A percentile compares a stretch with the other conserved stretches of the same genome.
These are phyloP conservation scores for Cyamopsis tetragonoloba DNA, from an alignment of 306 rosid species.

Conservation along the genomic window DNA sequence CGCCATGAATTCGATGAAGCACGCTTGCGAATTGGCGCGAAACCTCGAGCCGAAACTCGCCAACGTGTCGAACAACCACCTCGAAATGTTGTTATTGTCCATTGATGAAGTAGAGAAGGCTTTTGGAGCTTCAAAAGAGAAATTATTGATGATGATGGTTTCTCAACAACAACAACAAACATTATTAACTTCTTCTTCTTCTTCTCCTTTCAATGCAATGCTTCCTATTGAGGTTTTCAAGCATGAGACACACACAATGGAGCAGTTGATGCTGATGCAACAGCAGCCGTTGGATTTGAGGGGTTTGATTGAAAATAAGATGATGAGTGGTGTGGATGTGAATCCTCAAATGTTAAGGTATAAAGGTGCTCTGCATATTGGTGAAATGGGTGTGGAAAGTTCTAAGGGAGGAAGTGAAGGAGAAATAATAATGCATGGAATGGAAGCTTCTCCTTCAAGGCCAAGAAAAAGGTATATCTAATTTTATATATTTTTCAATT, in stretches of 20 bases:
- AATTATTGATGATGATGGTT: conserved; percentile 3
- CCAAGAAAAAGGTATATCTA: conserved; percentile 48
- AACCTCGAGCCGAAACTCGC: conserved; percentile 39
- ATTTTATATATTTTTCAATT: too few species aligned
- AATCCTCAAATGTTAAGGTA: background rate
- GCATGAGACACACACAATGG: conserved; percentile 22
- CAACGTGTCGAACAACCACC: conserved; percentile 33
- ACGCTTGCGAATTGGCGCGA: conserved; percentile 44
- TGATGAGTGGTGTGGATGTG: background rate
- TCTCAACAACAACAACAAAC: conserved; percentile 1
- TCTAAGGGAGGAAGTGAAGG: conserved; percentile 26
- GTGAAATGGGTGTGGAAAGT: conserved; percentile 19
- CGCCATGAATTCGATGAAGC: conserved; percentile 18
- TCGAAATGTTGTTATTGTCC: conserved; percentile 22
- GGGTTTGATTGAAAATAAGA: background rate
- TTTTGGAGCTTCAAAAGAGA: conserved; percentile 38
- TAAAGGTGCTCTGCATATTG: background rate
- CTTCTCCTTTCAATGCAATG: too few species aligned
- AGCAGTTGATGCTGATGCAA: conserved; percentile 23
- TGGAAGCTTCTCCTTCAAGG: conserved; percentile 37
- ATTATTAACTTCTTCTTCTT: background rate
- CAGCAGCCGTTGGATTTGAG: conserved; percentile 14
- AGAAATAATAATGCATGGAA: conserved; percentile 23
- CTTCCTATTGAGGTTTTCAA: too few species aligned
- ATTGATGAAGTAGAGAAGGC: conserved; percentile 41